phyloP scores from a whole-genome alignment of 129 eudicot genomes.

The Rutidosis leptorrhynchoides region DNA sequence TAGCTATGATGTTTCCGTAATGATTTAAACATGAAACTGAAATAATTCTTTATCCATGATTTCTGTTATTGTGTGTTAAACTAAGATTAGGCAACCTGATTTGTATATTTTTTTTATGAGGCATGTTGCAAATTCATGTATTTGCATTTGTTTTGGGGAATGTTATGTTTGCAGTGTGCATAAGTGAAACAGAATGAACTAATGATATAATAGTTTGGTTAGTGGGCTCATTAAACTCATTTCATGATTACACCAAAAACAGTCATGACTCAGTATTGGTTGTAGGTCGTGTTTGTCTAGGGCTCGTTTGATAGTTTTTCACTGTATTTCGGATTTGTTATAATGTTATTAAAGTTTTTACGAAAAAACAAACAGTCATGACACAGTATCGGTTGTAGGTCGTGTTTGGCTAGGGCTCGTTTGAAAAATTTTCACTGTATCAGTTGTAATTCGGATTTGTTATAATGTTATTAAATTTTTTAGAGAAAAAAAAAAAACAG shows the following conservation, averaged over 20 bases:
- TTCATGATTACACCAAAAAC: conserved; percentile 29
- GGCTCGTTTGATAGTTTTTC: too few species aligned
- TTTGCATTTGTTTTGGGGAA: neutral
- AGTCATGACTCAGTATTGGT: conserved; percentile 48
- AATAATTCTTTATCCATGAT: neutral
- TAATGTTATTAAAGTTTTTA: too few species aligned
- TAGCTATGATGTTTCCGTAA: conserved; percentile 7
- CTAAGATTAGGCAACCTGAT: neutral
- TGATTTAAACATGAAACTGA: neutral
- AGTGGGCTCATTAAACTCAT: conserved; percentile 23
- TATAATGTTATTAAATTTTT: too few species aligned
- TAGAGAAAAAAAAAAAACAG: too few species aligned
- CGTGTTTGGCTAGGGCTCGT: too few species aligned
- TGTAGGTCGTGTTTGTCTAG: too few species aligned
- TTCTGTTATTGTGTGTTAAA: neutral
- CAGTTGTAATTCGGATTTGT: too few species aligned
- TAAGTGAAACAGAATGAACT: conserved; percentile 1
- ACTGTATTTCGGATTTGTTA: too few species aligned
- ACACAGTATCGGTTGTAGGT: too few species aligned
- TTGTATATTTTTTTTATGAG: neutral
- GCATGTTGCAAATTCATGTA: conserved; percentile 1
- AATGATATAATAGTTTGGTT: conserved; percentile 37
- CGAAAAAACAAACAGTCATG: too few species aligned
- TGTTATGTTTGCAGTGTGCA: neutral
- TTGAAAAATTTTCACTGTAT: too few species aligned